A percentile compares a stretch with the other conserved stretches of the same genome.
phyloP scores from a whole-genome alignment of 352 stramenopile species.

The Lagenidium giganteum region DNA sequence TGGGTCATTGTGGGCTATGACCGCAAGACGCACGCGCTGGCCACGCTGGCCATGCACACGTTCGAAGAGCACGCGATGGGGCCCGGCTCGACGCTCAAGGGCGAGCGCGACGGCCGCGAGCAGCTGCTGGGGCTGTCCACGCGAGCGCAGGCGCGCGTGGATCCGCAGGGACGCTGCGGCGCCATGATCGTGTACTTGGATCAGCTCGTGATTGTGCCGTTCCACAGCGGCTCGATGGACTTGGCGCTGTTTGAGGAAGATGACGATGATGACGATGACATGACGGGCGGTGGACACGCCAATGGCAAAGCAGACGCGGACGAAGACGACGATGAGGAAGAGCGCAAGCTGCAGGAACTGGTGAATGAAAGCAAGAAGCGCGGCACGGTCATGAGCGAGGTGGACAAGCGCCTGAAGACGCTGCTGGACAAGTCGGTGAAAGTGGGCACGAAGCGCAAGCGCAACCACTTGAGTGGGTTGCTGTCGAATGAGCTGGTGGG shows the following conservation, averaged over 20 bases:
- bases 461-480: conserved; percentile 43
- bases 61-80: conserved; percentile 71
- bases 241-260: conserved; percentile 59
- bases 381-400: conserved; percentile 36
- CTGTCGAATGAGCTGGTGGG: conserved; percentile 52
- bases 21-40: conserved; percentile 20
- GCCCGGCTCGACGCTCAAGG: conserved; percentile 57
- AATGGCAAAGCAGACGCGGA: conserved; percentile 28
- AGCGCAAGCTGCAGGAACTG: conserved; percentile 48
- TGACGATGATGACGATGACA: conserved; percentile 49
- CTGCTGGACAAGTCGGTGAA: conserved; percentile 66
- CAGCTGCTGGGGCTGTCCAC: conserved; percentile 54
- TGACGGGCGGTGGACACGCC: too few species aligned
- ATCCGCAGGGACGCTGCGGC: conserved; percentile 55
- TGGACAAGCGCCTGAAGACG: conserved; percentile 35
- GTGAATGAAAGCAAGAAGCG: conserved; percentile 46
- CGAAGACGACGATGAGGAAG: conserved; percentile 63
- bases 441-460: conserved; percentile 45
- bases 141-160: conserved; percentile 27
- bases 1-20: conserved; percentile 70
- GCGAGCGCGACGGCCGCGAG: conserved; percentile 53
- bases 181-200: conserved; percentile 68
- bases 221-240: conserved; percentile 51
- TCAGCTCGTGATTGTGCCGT: conserved; percentile 63
- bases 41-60: conserved; percentile 59